A percentile compares a stretch with the other conserved stretches of the same genome.
These are phyloP conservation scores for Acanthochlamys bracteata DNA, from an alignment of 106 monocot species.

Conservation along the genomic window DNA sequence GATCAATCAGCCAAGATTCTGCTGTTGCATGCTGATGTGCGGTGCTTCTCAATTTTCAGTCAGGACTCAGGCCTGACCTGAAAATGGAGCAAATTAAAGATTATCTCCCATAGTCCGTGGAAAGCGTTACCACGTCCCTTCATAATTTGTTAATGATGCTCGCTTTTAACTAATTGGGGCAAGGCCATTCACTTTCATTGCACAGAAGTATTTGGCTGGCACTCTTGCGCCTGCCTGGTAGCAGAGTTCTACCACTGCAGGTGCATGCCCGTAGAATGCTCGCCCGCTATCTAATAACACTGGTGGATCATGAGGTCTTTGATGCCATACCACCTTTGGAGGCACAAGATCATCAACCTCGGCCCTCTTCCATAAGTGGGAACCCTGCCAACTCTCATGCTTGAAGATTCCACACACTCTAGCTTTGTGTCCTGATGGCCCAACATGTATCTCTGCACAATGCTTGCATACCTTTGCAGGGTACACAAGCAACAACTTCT, in stretches of 20 bases:
- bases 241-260: constrained; percentile 81
- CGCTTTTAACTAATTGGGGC: no score
- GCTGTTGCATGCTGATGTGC: no score
- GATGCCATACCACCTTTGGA: constrained; percentile 68
- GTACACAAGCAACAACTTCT: constrained; percentile 62
- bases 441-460: constrained; percentile 82
- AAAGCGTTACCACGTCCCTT: no score
- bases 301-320: constrained; percentile 60
- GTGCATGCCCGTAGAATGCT: constrained; percentile 87
- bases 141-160: no score
- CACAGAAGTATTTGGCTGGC: constrained; percentile 55
- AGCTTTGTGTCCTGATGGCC: constrained; percentile 77
- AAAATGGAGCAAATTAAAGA: no score
- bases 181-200: constrained; percentile 70
- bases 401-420: constrained; percentile 78
- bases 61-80: no score
- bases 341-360: constrained; percentile 71
- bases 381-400: constrained; percentile 55
- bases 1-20: no score
- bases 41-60: no score
- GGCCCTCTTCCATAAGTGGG: constrained; percentile 75
- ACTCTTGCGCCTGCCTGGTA: constrained; percentile 67
- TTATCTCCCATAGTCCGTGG: no score
- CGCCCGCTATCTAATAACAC: constrained; percentile 52
- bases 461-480: constrained; percentile 65